Evolutionary conservation across 2,329 filamentous ascomycete species (phyloP).

Genomic region (Zasmidium citrigriseum): DNA sequence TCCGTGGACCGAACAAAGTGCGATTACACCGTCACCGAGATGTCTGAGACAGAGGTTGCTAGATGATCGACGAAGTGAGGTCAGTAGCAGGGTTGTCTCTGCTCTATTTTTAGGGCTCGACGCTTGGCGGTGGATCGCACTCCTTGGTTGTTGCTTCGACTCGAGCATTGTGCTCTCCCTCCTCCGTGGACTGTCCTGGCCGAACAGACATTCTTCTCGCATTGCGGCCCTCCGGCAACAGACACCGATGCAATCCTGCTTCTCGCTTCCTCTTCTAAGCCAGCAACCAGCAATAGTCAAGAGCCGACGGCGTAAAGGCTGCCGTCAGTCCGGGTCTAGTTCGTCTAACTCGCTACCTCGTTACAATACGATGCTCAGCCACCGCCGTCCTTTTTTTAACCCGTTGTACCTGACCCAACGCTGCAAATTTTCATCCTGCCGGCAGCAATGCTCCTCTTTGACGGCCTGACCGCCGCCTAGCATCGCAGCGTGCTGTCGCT

Average conservation of each 20-base stretch:
- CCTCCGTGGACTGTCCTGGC: too few relatives aligned
- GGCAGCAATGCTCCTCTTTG: not conserved
- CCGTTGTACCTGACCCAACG: not conserved
- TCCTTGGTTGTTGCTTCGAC: too few relatives aligned
- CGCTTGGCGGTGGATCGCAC: too few relatives aligned
- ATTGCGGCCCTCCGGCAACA: too few relatives aligned
- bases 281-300: not conserved
- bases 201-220: too few relatives aligned
- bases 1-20: not conserved
- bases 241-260: not conserved
- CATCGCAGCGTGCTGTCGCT: not conserved
- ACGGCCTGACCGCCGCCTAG: not conserved
- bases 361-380: not conserved
- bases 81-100: not conserved
- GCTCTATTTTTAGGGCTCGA: not conserved
- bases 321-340: not conserved
- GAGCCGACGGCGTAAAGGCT: not conserved
- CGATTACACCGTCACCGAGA: not conserved
- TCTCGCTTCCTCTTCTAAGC: not conserved
- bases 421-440: conserved; percentile 1
- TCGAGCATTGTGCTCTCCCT: too few relatives aligned
- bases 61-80: not conserved
- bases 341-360: not conserved
- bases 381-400: conserved; percentile 1
- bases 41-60: not conserved